Evolutionary conservation across 1,284 basidiomycete species (phyloP).

Genomic region (Cutaneotrichosporon curvatum): DNA sequence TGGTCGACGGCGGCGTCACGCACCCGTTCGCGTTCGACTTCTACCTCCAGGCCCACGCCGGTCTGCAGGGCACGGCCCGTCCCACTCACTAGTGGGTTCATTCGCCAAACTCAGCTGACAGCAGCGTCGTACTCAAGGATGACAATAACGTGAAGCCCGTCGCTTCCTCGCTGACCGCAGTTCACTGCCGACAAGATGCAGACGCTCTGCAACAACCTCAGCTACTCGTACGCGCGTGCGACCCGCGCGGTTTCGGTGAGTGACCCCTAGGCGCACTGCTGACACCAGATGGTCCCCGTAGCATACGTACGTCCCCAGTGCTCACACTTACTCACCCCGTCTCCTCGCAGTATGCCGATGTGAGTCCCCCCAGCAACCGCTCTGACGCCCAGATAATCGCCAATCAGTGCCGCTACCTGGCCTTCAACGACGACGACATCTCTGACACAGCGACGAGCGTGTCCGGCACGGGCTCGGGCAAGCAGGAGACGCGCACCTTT

Average conservation of each 20-base stretch:
- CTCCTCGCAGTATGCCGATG: conserved; percentile 25
- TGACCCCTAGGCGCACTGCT: background rate
- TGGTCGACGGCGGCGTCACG: conserved; percentile 44
- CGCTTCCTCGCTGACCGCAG: conserved; percentile 15
- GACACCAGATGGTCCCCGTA: conserved; percentile 32
- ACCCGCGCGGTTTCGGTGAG: conserved; percentile 43
- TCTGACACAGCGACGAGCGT: conserved; percentile 2
- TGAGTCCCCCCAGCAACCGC: conserved; percentile 1
- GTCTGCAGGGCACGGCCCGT: conserved; percentile 44
- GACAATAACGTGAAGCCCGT: conserved; percentile 29
- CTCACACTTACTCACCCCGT: background rate
- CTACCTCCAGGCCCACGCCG: conserved; percentile 43
- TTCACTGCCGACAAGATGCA: conserved; percentile 42
- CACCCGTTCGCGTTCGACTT: conserved; percentile 47
- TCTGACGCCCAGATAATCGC: conserved; percentile 34
- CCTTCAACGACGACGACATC: conserved; percentile 34
- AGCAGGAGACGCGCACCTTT: conserved; percentile 1
- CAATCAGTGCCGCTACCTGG: conserved; percentile 42
- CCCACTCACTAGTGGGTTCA: conserved; percentile 46
- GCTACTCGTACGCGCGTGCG: conserved; percentile 45
- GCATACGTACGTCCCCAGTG: conserved; percentile 26
- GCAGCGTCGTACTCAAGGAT: conserved; percentile 28
- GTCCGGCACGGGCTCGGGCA: conserved; percentile 3
- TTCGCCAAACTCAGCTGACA: conserved; percentile 10
- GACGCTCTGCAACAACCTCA: conserved; percentile 39